Evolutionary conservation across 2,329 filamentous ascomycete genomes (phyloP).

Genomic region (Exophiala bonariae): DNA sequence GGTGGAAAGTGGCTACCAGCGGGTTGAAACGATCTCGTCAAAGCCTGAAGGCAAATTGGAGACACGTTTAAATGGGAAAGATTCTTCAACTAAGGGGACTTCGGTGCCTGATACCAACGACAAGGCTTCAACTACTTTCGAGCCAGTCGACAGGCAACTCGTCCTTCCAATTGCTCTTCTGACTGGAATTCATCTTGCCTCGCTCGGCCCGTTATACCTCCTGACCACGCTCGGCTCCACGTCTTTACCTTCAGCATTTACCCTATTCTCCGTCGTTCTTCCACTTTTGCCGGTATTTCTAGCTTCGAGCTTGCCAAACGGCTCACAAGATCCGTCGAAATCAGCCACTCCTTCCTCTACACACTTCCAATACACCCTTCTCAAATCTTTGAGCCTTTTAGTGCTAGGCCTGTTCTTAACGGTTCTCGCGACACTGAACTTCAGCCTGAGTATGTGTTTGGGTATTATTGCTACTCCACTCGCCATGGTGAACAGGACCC

Average conservation of each 20-base stretch:
- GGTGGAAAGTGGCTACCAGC: conserved; percentile 74
- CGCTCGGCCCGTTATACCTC: conserved; percentile 77
- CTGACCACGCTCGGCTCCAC: conserved; percentile 59
- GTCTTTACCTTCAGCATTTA: conserved; percentile 55
- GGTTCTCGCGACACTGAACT: conserved; percentile 91
- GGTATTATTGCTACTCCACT: conserved; percentile 77
- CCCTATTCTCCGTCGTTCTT: conserved; percentile 36
- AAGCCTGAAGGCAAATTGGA: conserved; percentile 32
- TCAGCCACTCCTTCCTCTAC: conserved; percentile 14
- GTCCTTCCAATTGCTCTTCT: conserved; percentile 67
- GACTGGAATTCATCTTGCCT: conserved; percentile 70
- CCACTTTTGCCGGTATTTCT: conserved; percentile 49
- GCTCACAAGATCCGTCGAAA: conserved; percentile 61
- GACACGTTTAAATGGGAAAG: conserved; percentile 29
- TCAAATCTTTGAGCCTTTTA: conserved; percentile 90
- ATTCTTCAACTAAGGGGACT: conserved; percentile 6
- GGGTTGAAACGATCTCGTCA: conserved; percentile 24
- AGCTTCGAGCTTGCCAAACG: conserved; percentile 41
- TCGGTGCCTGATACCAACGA: not conserved
- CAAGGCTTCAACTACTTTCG: conserved; percentile 10
- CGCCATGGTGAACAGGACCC: conserved; percentile 60
- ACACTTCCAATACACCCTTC: conserved; percentile 44
- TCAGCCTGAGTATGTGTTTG: conserved; percentile 82
- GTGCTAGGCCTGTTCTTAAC: conserved; percentile 89
- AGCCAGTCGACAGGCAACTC: conserved; percentile 40